Percentiles rank a stretch among this genome's conserved stretches.
Conservation (phyloP, 2,329 filamentous ascomycete genomes). For the Fusarium anthophilum region DNA sequence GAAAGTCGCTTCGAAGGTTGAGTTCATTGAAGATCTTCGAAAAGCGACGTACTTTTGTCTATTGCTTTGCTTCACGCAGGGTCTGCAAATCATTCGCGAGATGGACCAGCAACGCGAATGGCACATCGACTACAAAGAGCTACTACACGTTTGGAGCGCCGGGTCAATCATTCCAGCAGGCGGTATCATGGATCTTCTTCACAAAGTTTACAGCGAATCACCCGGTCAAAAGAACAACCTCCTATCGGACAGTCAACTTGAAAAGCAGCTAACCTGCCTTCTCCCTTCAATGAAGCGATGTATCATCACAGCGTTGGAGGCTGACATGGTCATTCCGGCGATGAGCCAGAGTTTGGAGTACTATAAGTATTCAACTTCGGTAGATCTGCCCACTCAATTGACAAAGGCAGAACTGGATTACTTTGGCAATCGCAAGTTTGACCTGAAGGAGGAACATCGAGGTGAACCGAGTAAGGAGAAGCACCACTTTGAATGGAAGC, state of each 20-base stretch:
- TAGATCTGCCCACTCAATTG: not conserved
- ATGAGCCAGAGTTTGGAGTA: slow-evolving; percentile 2
- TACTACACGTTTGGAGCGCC: not conserved
- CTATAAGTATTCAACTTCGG: not conserved
- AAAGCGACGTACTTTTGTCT: not conserved
- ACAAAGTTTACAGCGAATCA: not conserved
- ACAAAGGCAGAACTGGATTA: not conserved
- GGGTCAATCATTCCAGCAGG: not conserved
- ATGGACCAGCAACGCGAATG: not conserved
- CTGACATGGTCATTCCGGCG: not conserved
- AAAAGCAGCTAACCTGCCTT: not conserved
- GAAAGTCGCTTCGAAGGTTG: not conserved
- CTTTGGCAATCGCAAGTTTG: not conserved
- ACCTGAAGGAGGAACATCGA: not conserved
- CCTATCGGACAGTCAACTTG: not conserved
- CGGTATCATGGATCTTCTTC: not conserved
- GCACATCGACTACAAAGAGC: not conserved
- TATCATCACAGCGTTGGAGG: not conserved
- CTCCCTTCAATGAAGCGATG: not conserved
- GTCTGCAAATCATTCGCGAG: not conserved
- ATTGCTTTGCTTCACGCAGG: not conserved
- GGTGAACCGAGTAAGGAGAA: not conserved
- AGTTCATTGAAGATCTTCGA: not conserved
- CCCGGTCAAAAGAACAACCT: not conserved
- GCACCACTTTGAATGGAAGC: not conserved